These are phyloP conservation scores for Porcisia deanei DNA, from an alignment of 208 protist genomes.

Conservation along the genomic window DNA sequence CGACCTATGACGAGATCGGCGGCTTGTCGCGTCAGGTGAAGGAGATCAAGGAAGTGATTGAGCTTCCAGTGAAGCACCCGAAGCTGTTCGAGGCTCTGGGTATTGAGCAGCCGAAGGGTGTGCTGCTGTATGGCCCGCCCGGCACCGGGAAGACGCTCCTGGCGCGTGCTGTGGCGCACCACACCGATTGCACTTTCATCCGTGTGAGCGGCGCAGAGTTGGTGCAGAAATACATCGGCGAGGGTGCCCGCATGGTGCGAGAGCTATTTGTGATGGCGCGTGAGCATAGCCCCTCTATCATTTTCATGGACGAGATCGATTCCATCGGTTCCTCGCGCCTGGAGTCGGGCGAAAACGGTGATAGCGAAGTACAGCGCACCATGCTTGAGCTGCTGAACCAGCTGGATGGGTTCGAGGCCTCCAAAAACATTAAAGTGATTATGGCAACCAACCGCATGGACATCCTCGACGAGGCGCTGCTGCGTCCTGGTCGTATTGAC, in stretches of 20 bases:
- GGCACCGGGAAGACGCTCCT: conserved; percentile 98
- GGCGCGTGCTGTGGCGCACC: conserved; percentile 98
- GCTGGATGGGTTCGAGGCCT: conserved; percentile 99
- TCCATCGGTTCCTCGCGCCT: conserved; percentile 96
- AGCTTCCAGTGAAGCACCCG: conserved; percentile 95
- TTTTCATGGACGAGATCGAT: conserved; percentile 99
- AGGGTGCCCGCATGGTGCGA: conserved; percentile 99
- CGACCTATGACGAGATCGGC: conserved; percentile 99
- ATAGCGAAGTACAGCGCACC: conserved; percentile 99
- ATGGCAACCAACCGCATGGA: conserved; percentile 99
- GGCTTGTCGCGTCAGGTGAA: conserved; percentile 99
- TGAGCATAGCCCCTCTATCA: conserved; percentile 99
- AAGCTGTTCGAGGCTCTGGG: conserved; percentile 99
- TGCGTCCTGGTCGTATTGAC: conserved; percentile 99
- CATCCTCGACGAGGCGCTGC: conserved; percentile 99
- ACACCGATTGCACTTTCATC: conserved; percentile 99
- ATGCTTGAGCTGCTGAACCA: conserved; percentile 99
- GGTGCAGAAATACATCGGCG: conserved; percentile 99
- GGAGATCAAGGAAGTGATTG: conserved; percentile 91
- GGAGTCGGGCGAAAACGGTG: conserved; percentile 88
- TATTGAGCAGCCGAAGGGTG: conserved; percentile 99
- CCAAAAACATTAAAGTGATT: conserved; percentile 99
- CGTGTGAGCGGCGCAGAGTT: conserved; percentile 99
- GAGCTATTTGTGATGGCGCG: conserved; percentile 99
- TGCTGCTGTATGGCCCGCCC: conserved; percentile 98